Evolutionary conservation across 176 grass and related monocot genomes (phyloP), one percentile per base, ranked within the genome.

Genomic region (Microstegium vimineum): DNA sequence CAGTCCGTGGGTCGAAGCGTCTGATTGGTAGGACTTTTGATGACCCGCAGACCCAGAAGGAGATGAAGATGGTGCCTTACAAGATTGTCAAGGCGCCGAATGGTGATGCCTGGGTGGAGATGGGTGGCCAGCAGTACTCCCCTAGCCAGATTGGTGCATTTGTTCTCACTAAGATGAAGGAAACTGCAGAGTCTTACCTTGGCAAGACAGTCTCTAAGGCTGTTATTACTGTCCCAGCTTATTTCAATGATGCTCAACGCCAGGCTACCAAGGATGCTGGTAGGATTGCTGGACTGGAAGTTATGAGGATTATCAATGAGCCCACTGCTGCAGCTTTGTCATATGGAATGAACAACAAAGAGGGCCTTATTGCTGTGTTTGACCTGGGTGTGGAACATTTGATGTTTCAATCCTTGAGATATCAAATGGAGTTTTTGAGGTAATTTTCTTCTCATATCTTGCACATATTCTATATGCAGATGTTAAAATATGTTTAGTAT

Each of bases 271-370:
- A 97, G 84, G 94, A 97, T 94, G 94, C 94, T 69, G 91, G 91
- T 82, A 91, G 89, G 78, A 97, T 97, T 83, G 94, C 94, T 83
- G 94, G 94, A 69, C 51, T 97, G 75, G 91, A 97, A 30, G 97
- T 99, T 61, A 30, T 94, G 75, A 99, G 97, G 87, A 99, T 99
- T 68, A 99, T 99, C 73, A 99, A 99, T 73, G 97, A 99, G 75
- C 97, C 97, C 27, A 99, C 97, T 12, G 93, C 97, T 1, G 97
- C 97, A 36, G 97, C 97, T 81, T 82, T 99, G 25, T 99, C 97
- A 3, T 99, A 99, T 87, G 97, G 97, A 74, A 99, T 99, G 97
- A 99, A 99, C 83, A 92, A 99, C 87, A 99, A 99, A 76, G 97
- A 99, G 81, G 97, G 97, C 64, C 71, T 99, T 63, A 94, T 99